Conservation (phyloP, 345 rosid genomes). For the Citrus medica region DNA sequence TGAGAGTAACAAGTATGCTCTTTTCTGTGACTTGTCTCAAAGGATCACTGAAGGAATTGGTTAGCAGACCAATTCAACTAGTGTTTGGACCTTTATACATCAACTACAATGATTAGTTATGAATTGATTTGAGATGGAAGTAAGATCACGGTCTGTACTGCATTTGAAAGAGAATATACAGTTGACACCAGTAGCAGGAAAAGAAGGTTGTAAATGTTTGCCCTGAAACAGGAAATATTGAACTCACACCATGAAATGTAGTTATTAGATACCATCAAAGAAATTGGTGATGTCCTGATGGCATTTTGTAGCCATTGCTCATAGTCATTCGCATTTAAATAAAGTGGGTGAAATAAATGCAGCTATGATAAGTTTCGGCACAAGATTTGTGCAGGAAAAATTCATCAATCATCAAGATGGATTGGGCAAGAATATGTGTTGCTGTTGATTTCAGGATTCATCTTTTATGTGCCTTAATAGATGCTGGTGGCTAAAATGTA, state of each 20-base stretch:
- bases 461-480: not conserved
- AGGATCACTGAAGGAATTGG: constrained; percentile 54
- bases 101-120: not conserved
- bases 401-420: not conserved
- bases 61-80: constrained; percentile 15
- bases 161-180: not conserved
- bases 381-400: not conserved
- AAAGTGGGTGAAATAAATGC: not conserved
- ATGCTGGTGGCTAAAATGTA: not conserved
- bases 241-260: not conserved
- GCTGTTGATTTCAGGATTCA: not conserved
- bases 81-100: not conserved
- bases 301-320: not conserved
- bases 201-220: not conserved
- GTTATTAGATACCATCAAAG: not conserved
- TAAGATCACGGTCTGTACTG: not conserved
- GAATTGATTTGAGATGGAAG: not conserved
- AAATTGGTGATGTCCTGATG: not conserved
- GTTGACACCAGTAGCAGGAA: not conserved
- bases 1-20: constrained; percentile 68
- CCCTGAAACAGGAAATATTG: not conserved
- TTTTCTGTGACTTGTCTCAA: constrained; percentile 61
- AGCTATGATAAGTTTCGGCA: not conserved
- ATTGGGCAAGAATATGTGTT: not conserved
- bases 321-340: not conserved